phyloP scores from a whole-genome alignment of 2,329 filamentous ascomycete genomes.

The Pestalotiopsis sp. region DNA sequence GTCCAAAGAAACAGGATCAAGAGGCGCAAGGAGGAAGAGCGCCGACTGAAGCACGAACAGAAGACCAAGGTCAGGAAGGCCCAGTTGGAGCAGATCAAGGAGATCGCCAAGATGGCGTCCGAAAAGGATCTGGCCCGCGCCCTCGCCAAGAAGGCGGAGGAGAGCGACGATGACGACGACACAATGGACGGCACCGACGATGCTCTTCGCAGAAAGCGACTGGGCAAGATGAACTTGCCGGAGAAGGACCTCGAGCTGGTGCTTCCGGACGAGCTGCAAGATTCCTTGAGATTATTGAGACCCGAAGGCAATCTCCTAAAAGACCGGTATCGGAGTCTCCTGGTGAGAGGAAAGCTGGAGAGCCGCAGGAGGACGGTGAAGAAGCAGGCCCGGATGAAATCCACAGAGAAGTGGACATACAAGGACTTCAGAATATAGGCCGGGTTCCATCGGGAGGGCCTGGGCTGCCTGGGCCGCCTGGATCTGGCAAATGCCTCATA shows the following conservation, averaged over 20 bases:
- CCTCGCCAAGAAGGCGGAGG: slow-evolving; percentile 42
- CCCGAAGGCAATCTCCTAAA: slow-evolving; percentile 95
- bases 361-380: slow-evolving; percentile 77
- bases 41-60: slow-evolving; percentile 72
- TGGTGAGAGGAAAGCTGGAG: slow-evolving; percentile 71
- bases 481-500: slow-evolving; percentile 1
- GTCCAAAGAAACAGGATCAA: slow-evolving; percentile 86
- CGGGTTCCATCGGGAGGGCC: neutral
- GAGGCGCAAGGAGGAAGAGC: slow-evolving; percentile 85
- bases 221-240: slow-evolving; percentile 75
- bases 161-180: slow-evolving; percentile 54
- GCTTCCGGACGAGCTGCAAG: slow-evolving; percentile 79
- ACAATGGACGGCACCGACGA: slow-evolving; percentile 62
- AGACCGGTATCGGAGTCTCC: slow-evolving; percentile 69
- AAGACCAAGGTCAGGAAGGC: slow-evolving; percentile 73
- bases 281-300: slow-evolving; percentile 80
- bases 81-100: slow-evolving; percentile 72
- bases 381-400: slow-evolving; percentile 74
- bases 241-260: slow-evolving; percentile 82
- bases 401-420: slow-evolving; percentile 96
- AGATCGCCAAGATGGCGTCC: slow-evolving; percentile 65
- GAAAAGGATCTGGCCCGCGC: slow-evolving; percentile 57
- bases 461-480: neutral
- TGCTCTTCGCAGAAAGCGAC: slow-evolving; percentile 68
- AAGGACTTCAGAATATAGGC: slow-evolving; percentile 78